phyloP scores from a whole-genome alignment of 164 flowering plant species.

The Hamamelis virginiana region DNA sequence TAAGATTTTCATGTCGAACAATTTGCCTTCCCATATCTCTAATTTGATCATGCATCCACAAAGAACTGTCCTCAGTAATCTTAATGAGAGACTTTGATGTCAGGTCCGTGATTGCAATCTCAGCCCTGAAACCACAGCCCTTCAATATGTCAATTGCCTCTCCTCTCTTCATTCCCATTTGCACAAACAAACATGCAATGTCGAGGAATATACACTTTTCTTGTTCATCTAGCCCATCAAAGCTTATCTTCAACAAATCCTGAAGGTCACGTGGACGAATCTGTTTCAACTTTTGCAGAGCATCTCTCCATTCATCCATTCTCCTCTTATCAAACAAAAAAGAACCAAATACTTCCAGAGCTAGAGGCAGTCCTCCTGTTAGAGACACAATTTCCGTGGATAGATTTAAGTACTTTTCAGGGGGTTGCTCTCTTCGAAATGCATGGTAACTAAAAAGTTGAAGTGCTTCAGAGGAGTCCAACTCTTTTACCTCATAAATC shows the following conservation, averaged over 20 bases:
- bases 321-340: conserved; percentile 26
- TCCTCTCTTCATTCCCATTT: conserved; percentile 28
- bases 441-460: conserved; percentile 34
- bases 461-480: conserved; percentile 20
- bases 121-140: conserved; percentile 34
- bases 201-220: conserved; percentile 43
- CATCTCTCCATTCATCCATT: conserved; percentile 33
- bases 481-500: conserved; percentile 23
- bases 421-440: conserved; percentile 24
- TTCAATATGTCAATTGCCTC: conserved; percentile 25
- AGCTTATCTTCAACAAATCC: conserved; percentile 37
- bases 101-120: conserved; percentile 28
- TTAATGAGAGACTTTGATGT: conserved; percentile 34
- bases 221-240: conserved; percentile 35
- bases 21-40: conserved; percentile 53
- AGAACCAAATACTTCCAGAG: conserved; percentile 42
- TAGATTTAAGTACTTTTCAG: conserved; percentile 8
- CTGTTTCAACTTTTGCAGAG: conserved; percentile 26
- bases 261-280: conserved; percentile 31
- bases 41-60: conserved; percentile 49
- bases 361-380: conserved; percentile 37
- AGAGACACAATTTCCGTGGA: conserved; percentile 26
- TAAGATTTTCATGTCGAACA: conserved; percentile 23
- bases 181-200: conserved; percentile 42
- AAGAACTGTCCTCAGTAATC: conserved; percentile 9